phyloP scores from a whole-genome alignment of 768 basidiomycete species.

The Gloeostereum incarnatum region DNA sequence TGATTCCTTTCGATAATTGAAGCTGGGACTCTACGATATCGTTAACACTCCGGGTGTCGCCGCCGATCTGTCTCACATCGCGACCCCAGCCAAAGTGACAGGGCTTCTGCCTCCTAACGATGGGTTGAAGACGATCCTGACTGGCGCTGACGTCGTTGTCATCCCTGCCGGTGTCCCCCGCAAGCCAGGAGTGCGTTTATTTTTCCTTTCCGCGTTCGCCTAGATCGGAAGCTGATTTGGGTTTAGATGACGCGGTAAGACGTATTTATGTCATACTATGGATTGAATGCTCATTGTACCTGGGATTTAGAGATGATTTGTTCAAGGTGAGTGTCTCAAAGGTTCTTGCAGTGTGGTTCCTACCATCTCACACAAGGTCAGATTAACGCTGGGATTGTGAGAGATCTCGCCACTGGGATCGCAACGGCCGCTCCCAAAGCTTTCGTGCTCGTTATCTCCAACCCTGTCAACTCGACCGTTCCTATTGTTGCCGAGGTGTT shows the following conservation, averaged over 20 bases:
- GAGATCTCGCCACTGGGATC: conserved; percentile 85
- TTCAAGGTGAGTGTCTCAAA: conserved; percentile 62
- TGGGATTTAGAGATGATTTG: conserved; percentile 67
- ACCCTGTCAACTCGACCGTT: conserved; percentile 99
- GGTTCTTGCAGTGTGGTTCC: neutral
- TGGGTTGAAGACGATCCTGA: conserved; percentile 74
- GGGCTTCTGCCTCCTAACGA: conserved; percentile 77
- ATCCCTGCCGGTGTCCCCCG: conserved; percentile 96
- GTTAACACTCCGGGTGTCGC: conserved; percentile 97
- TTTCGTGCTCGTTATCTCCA: conserved; percentile 92
- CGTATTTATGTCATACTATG: conserved; percentile 4
- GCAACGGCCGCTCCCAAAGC: conserved; percentile 83
- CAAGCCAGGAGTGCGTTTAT: conserved; percentile 74
- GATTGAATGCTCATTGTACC: too few relatives aligned
- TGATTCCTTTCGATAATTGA: conserved; percentile 2
- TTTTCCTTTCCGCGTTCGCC: conserved; percentile 8
- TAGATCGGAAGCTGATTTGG: conserved; percentile 5
- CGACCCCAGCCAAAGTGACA: conserved; percentile 76
- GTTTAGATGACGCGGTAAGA: conserved; percentile 44
- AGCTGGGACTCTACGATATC: conserved; percentile 93
- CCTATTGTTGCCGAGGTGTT: conserved; percentile 94
- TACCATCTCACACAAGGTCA: conserved; percentile 18
- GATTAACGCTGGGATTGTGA: conserved; percentile 98
- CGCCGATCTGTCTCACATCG: conserved; percentile 89
- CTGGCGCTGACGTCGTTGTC: conserved; percentile 82